Base-by-base conservation (phyloP, 78 protist species). In the Dictyostelium purpureum region DNA sequence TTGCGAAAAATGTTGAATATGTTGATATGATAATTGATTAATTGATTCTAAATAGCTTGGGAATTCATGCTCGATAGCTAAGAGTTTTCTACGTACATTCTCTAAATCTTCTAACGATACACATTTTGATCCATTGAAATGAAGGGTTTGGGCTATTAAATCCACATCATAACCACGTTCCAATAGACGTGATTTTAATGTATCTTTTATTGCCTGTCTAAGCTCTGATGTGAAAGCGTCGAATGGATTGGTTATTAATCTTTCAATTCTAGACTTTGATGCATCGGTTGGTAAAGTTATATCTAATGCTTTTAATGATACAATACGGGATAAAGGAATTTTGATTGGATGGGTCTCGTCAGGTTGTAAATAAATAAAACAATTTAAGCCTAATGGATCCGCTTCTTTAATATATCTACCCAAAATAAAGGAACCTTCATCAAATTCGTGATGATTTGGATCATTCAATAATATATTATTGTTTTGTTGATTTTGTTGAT, bases 371-470 rank as follows among this genome's bases (percentile, higher is more conserved):
- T 61, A 38, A 24, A 85, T 66, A 28, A 47, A 85, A n/a, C 92
- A 85, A 33, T 65, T 65, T 38, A 85, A n/a, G 9, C 92, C 92
- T 12, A 85, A 38, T 11, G 66, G 83, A 24, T 85, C 92, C 0
- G 92, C 92, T 11, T 85, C 92, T 5, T 66, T 52, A 24, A 56
- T 11, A 45, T 73, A 85, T 21, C 92, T 21, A 12, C 70, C 92
- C 28, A 73, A 85, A 14, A 85, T 28, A 74, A 85, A 85, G 3
- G 92, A 24, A 3, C 92, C 92, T 33, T 73, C 92, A 33, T 85
- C 92, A 31, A 85, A 85, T 24, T 85, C 92, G 35, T 70, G 82
- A 45, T 85, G 92, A 40, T 43, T 71, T 1, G 92, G 71, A n/a
- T 85, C 92, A n/a, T n/a, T n/a, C n/a, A n/a, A n/a, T n/a, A n/a